Conservation (phyloP, 331 rosid species). For the Erythrophleum ivorense region DNA sequence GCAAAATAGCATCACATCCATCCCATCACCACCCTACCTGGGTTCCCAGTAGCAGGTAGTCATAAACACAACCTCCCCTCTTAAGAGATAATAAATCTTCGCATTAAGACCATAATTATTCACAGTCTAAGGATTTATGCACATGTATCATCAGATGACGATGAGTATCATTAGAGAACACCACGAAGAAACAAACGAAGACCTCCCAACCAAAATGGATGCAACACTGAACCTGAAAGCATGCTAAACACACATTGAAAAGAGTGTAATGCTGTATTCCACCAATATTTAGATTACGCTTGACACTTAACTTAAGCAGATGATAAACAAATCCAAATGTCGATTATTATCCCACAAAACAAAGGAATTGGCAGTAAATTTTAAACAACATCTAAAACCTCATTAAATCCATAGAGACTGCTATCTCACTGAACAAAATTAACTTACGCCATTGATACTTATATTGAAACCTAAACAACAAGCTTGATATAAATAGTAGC, state of each 20-base stretch:
- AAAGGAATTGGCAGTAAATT: background rate
- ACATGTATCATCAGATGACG: background rate
- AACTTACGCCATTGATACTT: background rate
- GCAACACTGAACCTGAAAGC: background rate
- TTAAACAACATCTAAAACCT: background rate
- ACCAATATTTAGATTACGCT: background rate
- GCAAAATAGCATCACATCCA: slow-evolving; percentile 2
- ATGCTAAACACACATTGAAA: background rate
- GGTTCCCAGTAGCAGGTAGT: background rate
- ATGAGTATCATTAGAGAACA: background rate
- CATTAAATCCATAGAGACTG: background rate
- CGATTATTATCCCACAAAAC: background rate
- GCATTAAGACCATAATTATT: background rate
- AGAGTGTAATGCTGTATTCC: background rate
- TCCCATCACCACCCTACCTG: background rate
- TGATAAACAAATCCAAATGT: background rate
- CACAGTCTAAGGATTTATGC: background rate
- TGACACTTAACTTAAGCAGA: background rate
- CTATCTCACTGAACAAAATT: background rate
- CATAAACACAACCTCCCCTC: background rate
- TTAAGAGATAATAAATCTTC: background rate
- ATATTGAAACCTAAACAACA: slow-evolving; percentile 9
- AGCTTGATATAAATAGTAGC: background rate
- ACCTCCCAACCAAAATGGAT: background rate
- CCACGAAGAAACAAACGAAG: background rate